Evolutionary conservation across 106 monocot genomes (phyloP), one percentile per base, ranked within the genome.

Genomic region (Acorus calamus): DNA sequence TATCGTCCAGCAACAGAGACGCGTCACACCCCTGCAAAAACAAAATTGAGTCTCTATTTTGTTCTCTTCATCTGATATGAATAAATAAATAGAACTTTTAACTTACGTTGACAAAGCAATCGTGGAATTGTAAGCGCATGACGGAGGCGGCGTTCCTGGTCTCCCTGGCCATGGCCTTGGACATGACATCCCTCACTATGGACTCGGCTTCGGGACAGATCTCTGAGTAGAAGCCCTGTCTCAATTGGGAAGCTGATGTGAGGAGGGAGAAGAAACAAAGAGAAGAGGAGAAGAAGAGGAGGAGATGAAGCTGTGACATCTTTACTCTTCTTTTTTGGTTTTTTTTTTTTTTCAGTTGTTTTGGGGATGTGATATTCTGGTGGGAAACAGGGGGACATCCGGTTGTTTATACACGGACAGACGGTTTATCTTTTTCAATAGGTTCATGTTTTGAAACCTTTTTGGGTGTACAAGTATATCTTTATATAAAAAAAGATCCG

Each of bases 81-180:
- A 42, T 14, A 14, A n/a, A 11, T 47, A 3, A 12, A 68, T 8
- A 10, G n/a, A n/a, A n/a, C n/a, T 4, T 4, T 9, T 11, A 66
- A 13, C 70, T 43, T 74, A 89, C 93, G 52, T 86, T 89, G 42
- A 93, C 88, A 46, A 92, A 87, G 72, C 92, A 92, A 67, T 92
- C 92, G 45, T 92, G 92, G 71, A 92, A 92, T 77, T 87, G 92
- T 60, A 92, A 87, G 47, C 92, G 62, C 92, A 84, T 87, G 76
- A 92, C 87, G 51, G 92, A 92, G 50, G 92, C 92, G 9, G 59
- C 72, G 60, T 80, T 87, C 42, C 87, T 73, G n/a, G 84, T 62
- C 51, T 92, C 92, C 13, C 72, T 76, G 8, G 57, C 13, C 84
- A 79, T 77, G 54, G 78, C 80, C 4, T 63, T 76, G 2, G 47